phyloP scores from a whole-genome alignment of 208 protist species.

The Leptomonas pyrrhocoris region DNA sequence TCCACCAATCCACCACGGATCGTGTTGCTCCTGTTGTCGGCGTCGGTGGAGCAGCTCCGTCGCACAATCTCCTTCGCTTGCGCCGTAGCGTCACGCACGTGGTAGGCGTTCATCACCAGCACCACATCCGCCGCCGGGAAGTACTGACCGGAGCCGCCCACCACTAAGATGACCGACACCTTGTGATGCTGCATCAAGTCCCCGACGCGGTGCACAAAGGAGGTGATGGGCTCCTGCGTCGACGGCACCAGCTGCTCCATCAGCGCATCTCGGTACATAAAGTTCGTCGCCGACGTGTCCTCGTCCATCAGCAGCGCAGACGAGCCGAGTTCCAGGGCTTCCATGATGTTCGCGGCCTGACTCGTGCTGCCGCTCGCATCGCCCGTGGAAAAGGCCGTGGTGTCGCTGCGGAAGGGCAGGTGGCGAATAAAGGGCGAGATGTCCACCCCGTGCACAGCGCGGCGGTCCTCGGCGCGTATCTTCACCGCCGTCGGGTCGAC shows the following conservation, averaged over 20 bases:
- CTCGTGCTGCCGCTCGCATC: slow-evolving; percentile 93
- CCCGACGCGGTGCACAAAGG: slow-evolving; percentile 79
- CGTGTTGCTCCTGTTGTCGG: not conserved
- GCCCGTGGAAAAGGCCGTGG: slow-evolving; percentile 60
- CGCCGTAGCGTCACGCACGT: slow-evolving; percentile 69
- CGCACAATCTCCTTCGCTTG: slow-evolving; percentile 64
- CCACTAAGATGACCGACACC: slow-evolving; percentile 88
- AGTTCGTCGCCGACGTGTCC: slow-evolving; percentile 97
- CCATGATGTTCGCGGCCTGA: slow-evolving; percentile 93
- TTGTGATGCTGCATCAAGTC: slow-evolving; percentile 66
- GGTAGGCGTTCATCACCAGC: slow-evolving; percentile 89
- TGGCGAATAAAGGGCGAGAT: slow-evolving; percentile 94
- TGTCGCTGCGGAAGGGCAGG: slow-evolving; percentile 83
- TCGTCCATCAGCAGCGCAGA: slow-evolving; percentile 93
- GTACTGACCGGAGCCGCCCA: slow-evolving; percentile 94
- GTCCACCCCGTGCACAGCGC: slow-evolving; percentile 85
- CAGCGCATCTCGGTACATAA: slow-evolving; percentile 93
- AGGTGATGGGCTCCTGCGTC: slow-evolving; percentile 93
- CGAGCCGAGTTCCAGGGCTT: slow-evolving; percentile 93
- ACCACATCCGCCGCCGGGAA: slow-evolving; percentile 90
- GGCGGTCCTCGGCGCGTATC: slow-evolving; percentile 94
- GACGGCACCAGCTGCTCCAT: slow-evolving; percentile 91
- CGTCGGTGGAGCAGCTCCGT: not conserved
- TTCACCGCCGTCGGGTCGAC: slow-evolving; percentile 86
- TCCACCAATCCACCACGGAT: slow-evolving; percentile 1